A percentile compares a stretch with the other conserved stretches of the same genome.
Evolutionary conservation across 805 yeast genomes (phyloP).

Genomic region (Scheffersomyces lignosus): DNA sequence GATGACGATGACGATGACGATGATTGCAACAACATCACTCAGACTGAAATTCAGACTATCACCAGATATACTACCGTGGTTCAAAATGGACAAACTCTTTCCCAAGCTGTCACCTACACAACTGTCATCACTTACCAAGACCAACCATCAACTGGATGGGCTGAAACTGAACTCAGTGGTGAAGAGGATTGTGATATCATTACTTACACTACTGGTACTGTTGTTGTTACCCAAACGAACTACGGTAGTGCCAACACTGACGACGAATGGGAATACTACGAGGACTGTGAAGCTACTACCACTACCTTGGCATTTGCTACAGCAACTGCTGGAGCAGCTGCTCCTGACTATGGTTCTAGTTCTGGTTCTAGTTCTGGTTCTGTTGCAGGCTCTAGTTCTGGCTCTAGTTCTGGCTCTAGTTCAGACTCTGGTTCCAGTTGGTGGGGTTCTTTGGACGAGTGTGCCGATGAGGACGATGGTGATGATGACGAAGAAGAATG

Average conservation of each 20-base stretch:
- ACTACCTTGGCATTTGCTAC: slow-evolving; percentile 3
- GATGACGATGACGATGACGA: slow-evolving; percentile 8
- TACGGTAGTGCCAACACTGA: no score
- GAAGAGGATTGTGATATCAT: slow-evolving; percentile 5
- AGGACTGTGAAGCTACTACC: no score
- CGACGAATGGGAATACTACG: slow-evolving; percentile 2
- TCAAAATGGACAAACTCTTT: neutral
- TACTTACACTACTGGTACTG: neutral
- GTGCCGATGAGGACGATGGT: slow-evolving; percentile 11
- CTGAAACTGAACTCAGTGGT: slow-evolving; percentile 5
- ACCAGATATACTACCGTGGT: neutral
- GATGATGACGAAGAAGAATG: slow-evolving; percentile 14
- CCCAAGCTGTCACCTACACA: neutral
- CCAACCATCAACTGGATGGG: slow-evolving; percentile 3
- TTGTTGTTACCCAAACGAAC: no score
- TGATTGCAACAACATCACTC: slow-evolving; percentile 5
- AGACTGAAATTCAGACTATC: slow-evolving; percentile 1
- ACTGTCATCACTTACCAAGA: neutral
- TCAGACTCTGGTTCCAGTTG: slow-evolving; percentile 4
- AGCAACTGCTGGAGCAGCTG: slow-evolving; percentile 1
- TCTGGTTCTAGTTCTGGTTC: slow-evolving; percentile 11
- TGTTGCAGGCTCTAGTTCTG: slow-evolving; percentile 7
- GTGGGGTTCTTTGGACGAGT: slow-evolving; percentile 10
- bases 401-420: slow-evolving; percentile 6
- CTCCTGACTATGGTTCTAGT: slow-evolving; percentile 8